These are phyloP conservation scores for Pholiota conissans DNA, from an alignment of 768 basidiomycete species.

Conservation along the genomic window DNA sequence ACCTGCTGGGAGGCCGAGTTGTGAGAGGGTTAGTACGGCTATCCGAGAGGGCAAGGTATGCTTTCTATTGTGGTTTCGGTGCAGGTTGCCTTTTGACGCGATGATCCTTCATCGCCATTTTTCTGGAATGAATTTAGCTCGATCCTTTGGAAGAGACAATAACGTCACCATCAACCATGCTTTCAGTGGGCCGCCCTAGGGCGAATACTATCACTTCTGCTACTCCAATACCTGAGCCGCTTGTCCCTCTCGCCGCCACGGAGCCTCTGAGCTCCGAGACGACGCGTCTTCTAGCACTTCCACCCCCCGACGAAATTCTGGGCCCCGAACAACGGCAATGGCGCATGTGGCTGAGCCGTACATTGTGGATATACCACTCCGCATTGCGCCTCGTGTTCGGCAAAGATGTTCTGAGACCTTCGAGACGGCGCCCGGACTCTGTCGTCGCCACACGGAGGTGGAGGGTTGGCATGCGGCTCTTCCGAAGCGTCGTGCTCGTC, in stretches of 20 bases:
- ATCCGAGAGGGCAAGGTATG: constrained; percentile 74
- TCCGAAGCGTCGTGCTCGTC: constrained; percentile 19
- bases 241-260: neutral
- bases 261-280: constrained; percentile 10
- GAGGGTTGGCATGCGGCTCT: constrained; percentile 11
- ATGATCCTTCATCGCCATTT: neutral
- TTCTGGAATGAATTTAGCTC: constrained; percentile 11
- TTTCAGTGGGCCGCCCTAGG: constrained; percentile 19
- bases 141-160: constrained; percentile 18
- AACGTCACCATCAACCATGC: constrained; percentile 2
- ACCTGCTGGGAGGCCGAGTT: constrained; percentile 65
- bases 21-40: constrained; percentile 69
- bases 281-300: constrained; percentile 18
- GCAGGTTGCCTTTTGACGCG: too few species aligned
- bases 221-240: neutral
- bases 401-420: neutral
- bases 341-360: constrained; percentile 13
- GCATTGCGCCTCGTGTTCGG: neutral
- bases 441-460: neutral
- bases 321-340: constrained; percentile 22
- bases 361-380: constrained; percentile 2
- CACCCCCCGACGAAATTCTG: constrained; percentile 21
- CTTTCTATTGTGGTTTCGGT: constrained; percentile 8
- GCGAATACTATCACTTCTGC: neutral
- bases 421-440: neutral